A percentile compares a stretch with the other conserved stretches of the same genome.
These are phyloP conservation scores for Calonectria montana DNA, from an alignment of 2,329 filamentous ascomycete species.

Conservation along the genomic window DNA sequence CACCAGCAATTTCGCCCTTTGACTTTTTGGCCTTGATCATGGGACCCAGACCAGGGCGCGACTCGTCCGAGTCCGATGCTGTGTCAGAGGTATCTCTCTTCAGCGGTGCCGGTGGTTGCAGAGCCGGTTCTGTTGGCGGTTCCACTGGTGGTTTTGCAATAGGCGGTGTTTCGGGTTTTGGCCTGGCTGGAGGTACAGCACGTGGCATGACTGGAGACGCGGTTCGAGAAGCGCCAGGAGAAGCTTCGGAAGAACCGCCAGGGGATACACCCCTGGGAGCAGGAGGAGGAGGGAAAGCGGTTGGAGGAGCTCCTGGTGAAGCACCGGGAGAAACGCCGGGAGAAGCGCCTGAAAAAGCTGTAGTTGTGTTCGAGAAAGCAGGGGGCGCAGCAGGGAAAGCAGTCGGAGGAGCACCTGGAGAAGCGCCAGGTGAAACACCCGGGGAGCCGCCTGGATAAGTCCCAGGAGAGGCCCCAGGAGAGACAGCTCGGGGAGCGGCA, in stretches of 20 bases:
- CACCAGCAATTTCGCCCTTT: constrained; percentile 77
- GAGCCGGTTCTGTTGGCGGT: constrained; percentile 36
- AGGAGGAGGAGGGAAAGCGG: not conserved
- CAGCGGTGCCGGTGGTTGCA: constrained; percentile 12
- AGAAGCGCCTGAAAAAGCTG: not conserved
- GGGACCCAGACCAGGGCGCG: constrained; percentile 69
- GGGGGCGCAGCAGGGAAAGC: not conserved
- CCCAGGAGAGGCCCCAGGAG: not conserved
- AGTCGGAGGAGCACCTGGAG: not conserved
- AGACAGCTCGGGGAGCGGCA: not conserved
- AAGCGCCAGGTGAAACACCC: not conserved
- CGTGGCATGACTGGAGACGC: not conserved
- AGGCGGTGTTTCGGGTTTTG: not conserved
- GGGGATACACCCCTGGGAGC: constrained; percentile 12
- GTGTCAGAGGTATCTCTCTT: not conserved
- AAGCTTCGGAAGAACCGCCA: constrained; percentile 13
- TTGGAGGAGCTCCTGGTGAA: not conserved
- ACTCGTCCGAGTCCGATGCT: constrained; percentile 22
- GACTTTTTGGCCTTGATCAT: constrained; percentile 89
- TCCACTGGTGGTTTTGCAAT: constrained; percentile 16
- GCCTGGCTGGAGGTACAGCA: constrained; percentile 22
- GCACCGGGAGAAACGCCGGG: not conserved
- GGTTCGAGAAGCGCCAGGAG: not conserved
- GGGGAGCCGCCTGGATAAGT: not conserved
- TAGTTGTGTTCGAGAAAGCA: not conserved